Evolutionary conservation across 768 basidiomycete genomes (phyloP), one percentile per base, ranked within the genome.

Genomic region (Tulasnella sp.): DNA sequence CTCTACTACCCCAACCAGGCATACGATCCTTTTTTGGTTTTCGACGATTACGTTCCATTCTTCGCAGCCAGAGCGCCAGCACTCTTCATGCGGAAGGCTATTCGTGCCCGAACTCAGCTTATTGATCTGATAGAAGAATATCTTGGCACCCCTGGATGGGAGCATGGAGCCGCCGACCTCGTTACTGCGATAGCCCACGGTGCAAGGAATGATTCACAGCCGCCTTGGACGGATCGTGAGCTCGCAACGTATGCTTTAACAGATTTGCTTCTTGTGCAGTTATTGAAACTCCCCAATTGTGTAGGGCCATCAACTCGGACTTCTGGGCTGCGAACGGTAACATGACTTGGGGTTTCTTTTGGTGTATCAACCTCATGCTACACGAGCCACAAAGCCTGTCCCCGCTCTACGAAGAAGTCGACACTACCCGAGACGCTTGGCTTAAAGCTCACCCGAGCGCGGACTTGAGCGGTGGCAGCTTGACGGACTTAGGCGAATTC

Each of bases 341-440:
- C n/a, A n/a, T 81, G 54, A 77, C 81, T 46, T 74, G 42, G 60
- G 82, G 81, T 9, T 77, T 81, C 9, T 73, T 41, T 44, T 80
- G 79, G 79, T 9, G 37, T 12, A 14, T 80, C 37, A 42, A 24
- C 22, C 73, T 76, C 50, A 37, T 44, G 22, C 74, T 80, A 12
- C 73, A 80, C 31, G 31, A 76, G 48, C 79, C 79, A 6, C n/a
- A 54, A 16, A 46, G 73, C 11, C 48, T 80, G 12, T 4, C 24
- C 18, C 41, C 72, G 4, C 72, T 80, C 22, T n/a, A 50, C 34
- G 74, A 80, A 31, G 79, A 80, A 34, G 28, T 80, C 34, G 46
- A 80, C 54, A n/a, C n/a, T n/a, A n/a, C n/a, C n/a, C n/a, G n/a
- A n/a, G n/a, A n/a, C n/a, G n/a, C n/a, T n/a, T n/a, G n/a, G n/a